A percentile compares a stretch with the other conserved stretches of the same genome.
Evolutionary conservation across 2,329 filamentous ascomycete genomes (phyloP).

Genomic region (Albophoma yamanashiensis): DNA sequence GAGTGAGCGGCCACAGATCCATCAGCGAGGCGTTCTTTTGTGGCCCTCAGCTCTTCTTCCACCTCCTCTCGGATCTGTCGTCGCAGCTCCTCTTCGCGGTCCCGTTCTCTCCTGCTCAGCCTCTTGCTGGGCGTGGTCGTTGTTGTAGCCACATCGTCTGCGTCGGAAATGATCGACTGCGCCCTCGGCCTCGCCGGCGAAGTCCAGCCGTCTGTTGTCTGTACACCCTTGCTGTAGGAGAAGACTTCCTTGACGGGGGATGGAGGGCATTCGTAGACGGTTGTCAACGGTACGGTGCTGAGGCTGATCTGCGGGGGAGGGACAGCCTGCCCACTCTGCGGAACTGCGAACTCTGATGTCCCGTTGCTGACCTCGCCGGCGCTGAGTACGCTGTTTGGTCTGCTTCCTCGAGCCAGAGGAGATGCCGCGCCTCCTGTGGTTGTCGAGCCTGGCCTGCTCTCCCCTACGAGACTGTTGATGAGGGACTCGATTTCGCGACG

Average conservation of each 20-base stretch:
- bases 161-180: constrained; percentile 40
- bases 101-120: constrained; percentile 66
- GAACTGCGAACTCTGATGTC: constrained; percentile 48
- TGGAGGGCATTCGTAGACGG: constrained; percentile 71
- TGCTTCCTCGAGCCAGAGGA: constrained; percentile 59
- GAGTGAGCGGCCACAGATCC: constrained; percentile 15
- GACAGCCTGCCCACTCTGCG: constrained; percentile 28
- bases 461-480: constrained; percentile 74
- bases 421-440: constrained; percentile 53
- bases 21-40: constrained; percentile 49
- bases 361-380: constrained; percentile 71
- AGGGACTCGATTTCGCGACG: constrained; percentile 74
- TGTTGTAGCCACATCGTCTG: constrained; percentile 44
- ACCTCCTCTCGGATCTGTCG: constrained; percentile 79
- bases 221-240: constrained; percentile 94
- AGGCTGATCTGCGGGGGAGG: constrained; percentile 53
- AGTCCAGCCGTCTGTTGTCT: constrained; percentile 71
- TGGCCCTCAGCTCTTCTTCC: constrained; percentile 77
- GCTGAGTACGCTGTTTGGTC: constrained; percentile 79
- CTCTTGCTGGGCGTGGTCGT: constrained; percentile 58
- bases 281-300: constrained; percentile 61
- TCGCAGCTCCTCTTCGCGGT: constrained; percentile 81
- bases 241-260: constrained; percentile 73
- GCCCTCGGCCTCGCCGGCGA: constrained; percentile 36
- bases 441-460: constrained; percentile 61